Conservation (phyloP, 2,329 filamentous ascomycete genomes). For the Exophiala oligosperma region DNA sequence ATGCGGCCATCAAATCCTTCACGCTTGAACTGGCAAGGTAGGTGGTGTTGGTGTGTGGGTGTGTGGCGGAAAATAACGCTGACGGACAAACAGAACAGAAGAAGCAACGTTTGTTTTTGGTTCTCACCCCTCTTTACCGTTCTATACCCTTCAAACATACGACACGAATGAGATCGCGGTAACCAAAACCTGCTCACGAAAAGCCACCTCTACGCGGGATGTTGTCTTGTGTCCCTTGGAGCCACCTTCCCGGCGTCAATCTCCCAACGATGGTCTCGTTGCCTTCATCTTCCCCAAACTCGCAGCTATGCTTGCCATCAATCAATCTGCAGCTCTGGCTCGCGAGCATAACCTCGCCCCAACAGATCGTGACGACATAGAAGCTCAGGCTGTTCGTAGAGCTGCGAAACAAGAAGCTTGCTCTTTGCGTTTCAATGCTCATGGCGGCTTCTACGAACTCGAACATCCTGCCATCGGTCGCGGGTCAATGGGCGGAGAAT, state of each 20-base stretch:
- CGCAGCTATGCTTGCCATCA: conserved; percentile 50
- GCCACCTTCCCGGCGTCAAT: conserved; percentile 37
- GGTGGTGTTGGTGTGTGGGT: conserved; percentile 7
- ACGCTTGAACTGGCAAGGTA: conserved; percentile 45
- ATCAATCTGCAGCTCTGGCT: conserved; percentile 44
- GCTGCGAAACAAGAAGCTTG: conserved; percentile 49
- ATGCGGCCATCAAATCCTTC: conserved; percentile 36
- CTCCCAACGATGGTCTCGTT: conserved; percentile 45
- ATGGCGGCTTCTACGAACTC: conserved; percentile 45
- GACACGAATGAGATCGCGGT: conserved; percentile 44
- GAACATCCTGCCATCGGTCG: conserved; percentile 45
- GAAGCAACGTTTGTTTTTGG: conserved; percentile 46
- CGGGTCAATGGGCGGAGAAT: conserved; percentile 23
- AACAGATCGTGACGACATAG: conserved; percentile 42
- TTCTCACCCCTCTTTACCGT: conserved; percentile 39
- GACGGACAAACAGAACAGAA: conserved; percentile 36
- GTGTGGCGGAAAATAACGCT: conserved; percentile 13
- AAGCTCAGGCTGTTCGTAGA: conserved; percentile 44
- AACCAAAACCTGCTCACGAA: conserved; percentile 42
- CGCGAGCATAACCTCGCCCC: conserved; percentile 42
- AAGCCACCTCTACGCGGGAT: conserved; percentile 41
- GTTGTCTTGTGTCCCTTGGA: conserved; percentile 46
- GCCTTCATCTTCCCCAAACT: conserved; percentile 49
- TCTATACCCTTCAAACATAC: conserved; percentile 47
- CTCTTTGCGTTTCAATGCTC: conserved; percentile 44